A percentile compares a stretch with the other conserved stretches of the same genome.
phyloP scores from a whole-genome alignment of 371 early-diverging fungal genomes.

The Rhizopus sp. region DNA sequence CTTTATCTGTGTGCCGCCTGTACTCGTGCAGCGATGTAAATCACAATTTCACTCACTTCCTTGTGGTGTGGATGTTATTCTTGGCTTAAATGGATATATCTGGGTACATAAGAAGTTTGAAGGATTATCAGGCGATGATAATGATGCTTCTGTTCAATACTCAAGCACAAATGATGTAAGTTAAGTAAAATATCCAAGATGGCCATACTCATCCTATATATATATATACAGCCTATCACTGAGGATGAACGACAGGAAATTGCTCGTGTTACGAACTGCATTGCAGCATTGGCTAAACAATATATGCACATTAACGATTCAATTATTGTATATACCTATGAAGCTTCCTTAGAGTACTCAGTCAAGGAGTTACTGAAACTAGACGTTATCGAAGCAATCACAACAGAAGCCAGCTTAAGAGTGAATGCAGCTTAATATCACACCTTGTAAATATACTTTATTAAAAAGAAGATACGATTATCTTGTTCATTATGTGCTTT shows the following conservation, averaged over 20 bases:
- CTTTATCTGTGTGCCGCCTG: conserved; percentile 83
- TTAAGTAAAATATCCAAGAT: neutral
- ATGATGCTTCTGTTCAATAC: conserved; percentile 75
- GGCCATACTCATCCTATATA: neutral
- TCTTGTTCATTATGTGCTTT: conserved; percentile 21
- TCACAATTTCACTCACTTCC: conserved; percentile 89
- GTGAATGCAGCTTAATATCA: conserved; percentile 25
- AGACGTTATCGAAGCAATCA: conserved; percentile 60
- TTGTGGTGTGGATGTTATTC: conserved; percentile 88
- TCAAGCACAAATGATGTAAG: conserved; percentile 79
- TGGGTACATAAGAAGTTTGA: conserved; percentile 88
- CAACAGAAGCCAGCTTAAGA: conserved; percentile 47
- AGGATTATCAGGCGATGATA: conserved; percentile 52
- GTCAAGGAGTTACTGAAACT: conserved; percentile 65
- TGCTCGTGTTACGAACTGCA: conserved; percentile 87
- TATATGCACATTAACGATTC: conserved; percentile 85
- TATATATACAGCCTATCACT: conserved; percentile 49
- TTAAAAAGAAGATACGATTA: neutral
- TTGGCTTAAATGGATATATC: conserved; percentile 97
- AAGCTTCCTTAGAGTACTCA: conserved; percentile 72
- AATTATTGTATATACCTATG: conserved; percentile 84
- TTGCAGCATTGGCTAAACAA: conserved; percentile 74
- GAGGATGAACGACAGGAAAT: conserved; percentile 73
- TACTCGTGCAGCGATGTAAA: conserved; percentile 87
- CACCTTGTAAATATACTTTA: neutral